A percentile compares a stretch with the other conserved stretches of the same genome.
phyloP scores from a whole-genome alignment of 2,329 filamentous ascomycete genomes.

The Davidsoniella eucalypti region DNA sequence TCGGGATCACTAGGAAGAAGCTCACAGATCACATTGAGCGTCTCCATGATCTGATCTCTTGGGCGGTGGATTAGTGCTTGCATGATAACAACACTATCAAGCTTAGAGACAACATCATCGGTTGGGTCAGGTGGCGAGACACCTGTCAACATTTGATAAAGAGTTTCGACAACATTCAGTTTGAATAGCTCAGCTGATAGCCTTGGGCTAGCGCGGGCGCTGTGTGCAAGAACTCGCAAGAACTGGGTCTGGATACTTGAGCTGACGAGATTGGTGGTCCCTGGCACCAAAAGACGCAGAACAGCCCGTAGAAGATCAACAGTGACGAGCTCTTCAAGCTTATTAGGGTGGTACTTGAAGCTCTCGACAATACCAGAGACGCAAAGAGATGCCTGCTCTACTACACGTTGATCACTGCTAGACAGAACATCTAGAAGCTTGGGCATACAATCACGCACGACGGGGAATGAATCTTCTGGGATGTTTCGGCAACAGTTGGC shows the following conservation, averaged over 20 bases:
- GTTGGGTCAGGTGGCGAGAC: conserved; percentile 74
- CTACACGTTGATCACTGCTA: conserved; percentile 89
- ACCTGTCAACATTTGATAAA: conserved; percentile 93
- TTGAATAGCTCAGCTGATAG: conserved; percentile 84
- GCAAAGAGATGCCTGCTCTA: conserved; percentile 90
- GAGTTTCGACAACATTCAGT: conserved; percentile 90
- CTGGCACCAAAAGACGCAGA: conserved; percentile 73
- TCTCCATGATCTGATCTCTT: conserved; percentile 91
- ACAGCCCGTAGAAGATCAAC: conserved; percentile 73
- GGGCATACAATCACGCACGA: conserved; percentile 91
- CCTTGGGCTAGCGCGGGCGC: conserved; percentile 71
- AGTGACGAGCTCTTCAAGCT: conserved; percentile 84
- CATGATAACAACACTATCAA: conserved; percentile 97
- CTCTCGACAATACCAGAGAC: conserved; percentile 94
- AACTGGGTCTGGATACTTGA: conserved; percentile 94
- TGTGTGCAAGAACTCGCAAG: conserved; percentile 77
- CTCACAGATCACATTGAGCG: conserved; percentile 93
- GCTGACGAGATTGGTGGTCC: conserved; percentile 88
- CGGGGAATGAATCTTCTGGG: conserved; percentile 78
- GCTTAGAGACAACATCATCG: conserved; percentile 65
- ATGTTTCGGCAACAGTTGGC: conserved; percentile 98
- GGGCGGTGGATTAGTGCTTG: conserved; percentile 92
- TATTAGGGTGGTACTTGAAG: conserved; percentile 75
- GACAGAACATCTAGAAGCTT: conserved; percentile 77
- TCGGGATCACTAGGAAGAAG: conserved; percentile 48